Base-by-base conservation (phyloP, 805 yeast species). In the Candida xiaguanensis region DNA sequence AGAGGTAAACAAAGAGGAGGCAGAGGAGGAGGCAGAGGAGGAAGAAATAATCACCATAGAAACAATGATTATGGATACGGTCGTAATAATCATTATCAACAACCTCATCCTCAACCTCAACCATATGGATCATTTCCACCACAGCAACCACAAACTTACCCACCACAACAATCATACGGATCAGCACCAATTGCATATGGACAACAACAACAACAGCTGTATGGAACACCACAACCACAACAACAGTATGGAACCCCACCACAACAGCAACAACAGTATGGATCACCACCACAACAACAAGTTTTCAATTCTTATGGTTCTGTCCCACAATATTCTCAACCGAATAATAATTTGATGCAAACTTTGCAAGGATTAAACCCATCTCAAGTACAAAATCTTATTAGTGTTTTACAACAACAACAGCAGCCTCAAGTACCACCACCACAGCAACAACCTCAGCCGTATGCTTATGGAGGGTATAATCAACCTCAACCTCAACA, bases 351-450 rank as follows among this genome's bases (percentile, higher is more conserved):
- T 17, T 35, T 44, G 34, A 30, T 38, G 33, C 51, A 44, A 31
- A 50, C 52, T 11, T 42, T 55, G 17, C 59, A 50, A 41, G 51
- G 44, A 23, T 45, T 65, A 44, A 66, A 63, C 37, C 65, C 66
- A 2, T 46, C 52, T 14, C 51, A 68, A 15, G 55, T 58, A 51
- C 70, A 64, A 39, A 61, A 49, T 38, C 54, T 64, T 44, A 49
- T 65, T 9, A 46, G 50, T 12, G 41, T 59, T 12, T 48, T 65
- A 25, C 66, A 59, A 41, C 55, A 48, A 26, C 59, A 52, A 33
- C 61, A 52, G 33, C 58, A 50, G 16, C 49, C 45, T 31, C 49
- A 38, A 23, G 49, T 45, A 30, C 41, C 45, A 31, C 17, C 44
- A 25, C 24, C 24, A 20, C 24, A 20, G 9, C 24, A 6, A 20